A percentile compares a stretch with the other conserved stretches of the same genome.
phyloP scores from a whole-genome alignment of 2,329 filamentous ascomycete genomes.

The Amesomyces nigricolor region DNA sequence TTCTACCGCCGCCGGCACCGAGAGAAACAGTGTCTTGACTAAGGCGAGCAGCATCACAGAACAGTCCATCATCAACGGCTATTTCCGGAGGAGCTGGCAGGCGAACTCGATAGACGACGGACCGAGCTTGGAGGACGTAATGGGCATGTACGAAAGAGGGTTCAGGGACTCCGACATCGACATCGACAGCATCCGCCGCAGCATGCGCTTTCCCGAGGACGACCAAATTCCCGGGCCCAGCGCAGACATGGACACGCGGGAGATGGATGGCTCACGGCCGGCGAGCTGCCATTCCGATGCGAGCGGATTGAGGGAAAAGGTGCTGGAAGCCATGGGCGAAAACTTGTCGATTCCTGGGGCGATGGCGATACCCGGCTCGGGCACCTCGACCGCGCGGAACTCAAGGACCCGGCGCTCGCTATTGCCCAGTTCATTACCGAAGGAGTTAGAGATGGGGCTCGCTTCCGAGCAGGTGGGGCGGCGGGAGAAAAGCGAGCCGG shows the following conservation, averaged over 20 bases:
- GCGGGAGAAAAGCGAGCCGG: constrained; percentile 19
- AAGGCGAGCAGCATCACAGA: constrained; percentile 61
- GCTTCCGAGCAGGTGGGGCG: constrained; percentile 21
- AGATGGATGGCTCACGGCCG: constrained; percentile 31
- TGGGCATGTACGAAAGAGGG: constrained; percentile 63
- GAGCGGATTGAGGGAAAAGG: constrained; percentile 33
- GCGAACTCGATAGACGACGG: constrained; percentile 43
- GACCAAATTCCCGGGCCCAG: constrained; percentile 25
- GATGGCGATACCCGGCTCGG: constrained; percentile 20
- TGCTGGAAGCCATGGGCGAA: constrained; percentile 39
- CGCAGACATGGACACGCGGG: constrained; percentile 8
- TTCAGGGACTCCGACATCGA: constrained; percentile 47
- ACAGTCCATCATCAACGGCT: constrained; percentile 39
- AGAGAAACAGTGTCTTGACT: constrained; percentile 75
- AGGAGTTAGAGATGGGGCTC: constrained; percentile 33
- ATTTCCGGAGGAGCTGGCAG: constrained; percentile 31
- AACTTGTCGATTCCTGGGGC: constrained; percentile 29
- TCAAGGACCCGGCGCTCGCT: constrained; percentile 37
- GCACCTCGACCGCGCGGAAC: constrained; percentile 25
- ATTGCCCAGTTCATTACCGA: constrained; percentile 32
- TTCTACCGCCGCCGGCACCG: constrained; percentile 52
- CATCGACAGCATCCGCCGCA: constrained; percentile 32
- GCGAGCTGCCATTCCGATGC: constrained; percentile 37
- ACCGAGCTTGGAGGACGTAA: constrained; percentile 61
- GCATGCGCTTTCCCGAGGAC: constrained; percentile 26